These are phyloP conservation scores for Thozetella sp. DNA, from an alignment of 495 filamentous ascomycete genomes.

Conservation along the genomic window DNA sequence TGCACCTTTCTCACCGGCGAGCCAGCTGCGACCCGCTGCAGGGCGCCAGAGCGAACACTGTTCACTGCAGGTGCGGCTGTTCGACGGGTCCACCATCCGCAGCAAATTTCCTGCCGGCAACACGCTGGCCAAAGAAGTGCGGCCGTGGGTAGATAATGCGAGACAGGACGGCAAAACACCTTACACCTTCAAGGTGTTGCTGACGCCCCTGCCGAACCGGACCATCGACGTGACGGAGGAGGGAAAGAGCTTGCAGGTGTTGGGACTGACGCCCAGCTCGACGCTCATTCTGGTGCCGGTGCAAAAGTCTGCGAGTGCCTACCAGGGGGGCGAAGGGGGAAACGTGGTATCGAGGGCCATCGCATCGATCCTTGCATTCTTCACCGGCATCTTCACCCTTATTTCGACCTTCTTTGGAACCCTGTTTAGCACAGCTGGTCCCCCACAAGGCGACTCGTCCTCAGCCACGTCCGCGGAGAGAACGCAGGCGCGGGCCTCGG, in stretches of 20 bases:
- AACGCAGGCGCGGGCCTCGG: constrained; percentile 9
- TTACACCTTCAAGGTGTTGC: constrained; percentile 84
- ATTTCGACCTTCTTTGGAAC: constrained; percentile 32
- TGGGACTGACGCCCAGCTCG: constrained; percentile 74
- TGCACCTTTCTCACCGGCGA: constrained; percentile 14
- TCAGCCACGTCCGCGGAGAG: constrained; percentile 7
- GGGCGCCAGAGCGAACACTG: constrained; percentile 40
- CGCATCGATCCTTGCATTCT: constrained; percentile 53
- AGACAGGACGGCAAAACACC: constrained; percentile 44
- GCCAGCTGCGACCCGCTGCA: constrained; percentile 10
- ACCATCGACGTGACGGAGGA: constrained; percentile 76
- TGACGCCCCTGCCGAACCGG: constrained; percentile 76
- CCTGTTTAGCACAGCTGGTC: constrained; percentile 16
- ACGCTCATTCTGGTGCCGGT: constrained; percentile 83
- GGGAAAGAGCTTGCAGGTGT: constrained; percentile 59
- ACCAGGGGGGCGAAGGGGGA: constrained; percentile 35
- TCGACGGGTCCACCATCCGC: constrained; percentile 81
- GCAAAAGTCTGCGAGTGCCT: constrained; percentile 61
- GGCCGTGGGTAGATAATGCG: constrained; percentile 72
- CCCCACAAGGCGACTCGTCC: constrained; percentile 4
- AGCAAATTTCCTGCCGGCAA: constrained; percentile 65
- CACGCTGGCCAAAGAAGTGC: constrained; percentile 68
- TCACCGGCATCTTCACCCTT: constrained; percentile 25
- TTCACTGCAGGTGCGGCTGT: constrained; percentile 78
- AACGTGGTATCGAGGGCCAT: constrained; percentile 52